Conservation (phyloP, 139 green algal genomes). For the Chlorella ohadii region DNA sequence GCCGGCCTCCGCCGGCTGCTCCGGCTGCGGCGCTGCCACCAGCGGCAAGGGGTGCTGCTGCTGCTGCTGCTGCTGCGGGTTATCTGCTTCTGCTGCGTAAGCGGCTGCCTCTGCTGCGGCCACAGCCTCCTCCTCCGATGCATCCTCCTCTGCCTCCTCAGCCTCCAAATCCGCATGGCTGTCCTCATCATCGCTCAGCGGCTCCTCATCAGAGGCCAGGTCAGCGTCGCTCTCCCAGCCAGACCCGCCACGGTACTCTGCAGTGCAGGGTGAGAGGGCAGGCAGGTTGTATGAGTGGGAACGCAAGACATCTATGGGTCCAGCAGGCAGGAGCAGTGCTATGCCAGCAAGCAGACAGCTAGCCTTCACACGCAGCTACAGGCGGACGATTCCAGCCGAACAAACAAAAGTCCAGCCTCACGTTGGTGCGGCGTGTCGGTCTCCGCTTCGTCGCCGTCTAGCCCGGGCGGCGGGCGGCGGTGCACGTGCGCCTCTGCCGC, state of each 20-base stretch:
- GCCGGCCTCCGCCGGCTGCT: neutral
- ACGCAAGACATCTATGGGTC: too few relatives aligned
- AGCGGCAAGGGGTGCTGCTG: too few relatives aligned
- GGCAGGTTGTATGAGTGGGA: too few relatives aligned
- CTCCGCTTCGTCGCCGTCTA: conserved; percentile 11
- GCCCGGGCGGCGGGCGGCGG: neutral
- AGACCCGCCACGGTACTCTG: conserved; percentile 11
- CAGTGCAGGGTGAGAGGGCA: neutral
- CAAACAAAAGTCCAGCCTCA: neutral
- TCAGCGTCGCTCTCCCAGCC: conserved; percentile 32
- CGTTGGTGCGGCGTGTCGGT: conserved; percentile 28
- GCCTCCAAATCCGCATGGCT: neutral
- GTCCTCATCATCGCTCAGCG: neutral
- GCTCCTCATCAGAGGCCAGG: conserved; percentile 11
- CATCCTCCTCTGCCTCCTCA: neutral
- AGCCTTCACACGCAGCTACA: neutral
- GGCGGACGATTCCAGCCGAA: too few relatives aligned
- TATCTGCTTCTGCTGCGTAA: neutral
- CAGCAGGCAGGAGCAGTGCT: neutral
- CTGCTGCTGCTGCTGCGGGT: neutral
- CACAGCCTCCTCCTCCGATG: neutral
- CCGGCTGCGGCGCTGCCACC: neutral
- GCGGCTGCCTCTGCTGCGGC: neutral
- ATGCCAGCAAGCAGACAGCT: neutral
- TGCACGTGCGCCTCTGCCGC: neutral